These are phyloP conservation scores for Salvia hispanica DNA, from an alignment of 257 asterid species.

Conservation along the genomic window DNA sequence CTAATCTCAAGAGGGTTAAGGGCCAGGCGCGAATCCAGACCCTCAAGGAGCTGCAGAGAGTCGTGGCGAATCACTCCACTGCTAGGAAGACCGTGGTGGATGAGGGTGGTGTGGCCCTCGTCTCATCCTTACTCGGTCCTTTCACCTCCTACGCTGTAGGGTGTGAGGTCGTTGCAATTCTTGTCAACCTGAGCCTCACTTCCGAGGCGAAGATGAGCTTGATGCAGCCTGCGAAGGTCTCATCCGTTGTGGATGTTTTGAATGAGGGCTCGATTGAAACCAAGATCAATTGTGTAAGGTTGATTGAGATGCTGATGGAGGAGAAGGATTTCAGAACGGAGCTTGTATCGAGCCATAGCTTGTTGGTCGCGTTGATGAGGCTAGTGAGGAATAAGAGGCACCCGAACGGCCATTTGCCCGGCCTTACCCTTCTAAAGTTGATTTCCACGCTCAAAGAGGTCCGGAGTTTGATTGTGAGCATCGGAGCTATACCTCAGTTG, in stretches of 20 bases:
- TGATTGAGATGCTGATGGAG: constrained; percentile 58
- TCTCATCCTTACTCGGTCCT: constrained; percentile 63
- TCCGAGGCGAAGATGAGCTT: constrained; percentile 49
- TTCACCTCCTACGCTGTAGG: constrained; percentile 74
- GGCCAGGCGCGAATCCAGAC: constrained; percentile 68
- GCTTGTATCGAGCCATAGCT: constrained; percentile 61
- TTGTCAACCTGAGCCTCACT: constrained; percentile 60
- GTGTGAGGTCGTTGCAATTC: constrained; percentile 61
- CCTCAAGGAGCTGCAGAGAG: constrained; percentile 57
- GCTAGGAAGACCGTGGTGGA: constrained; percentile 59
- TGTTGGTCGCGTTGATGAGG: constrained; percentile 71
- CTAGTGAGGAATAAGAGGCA: constrained; percentile 63
- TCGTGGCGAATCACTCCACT: constrained; percentile 49
- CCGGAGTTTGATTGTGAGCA: constrained; percentile 51
- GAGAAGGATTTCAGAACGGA: constrained; percentile 54
- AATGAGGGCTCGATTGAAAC: constrained; percentile 79
- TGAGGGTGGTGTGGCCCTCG: constrained; percentile 54
- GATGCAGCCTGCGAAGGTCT: constrained; percentile 70
- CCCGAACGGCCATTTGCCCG: constrained; percentile 37
- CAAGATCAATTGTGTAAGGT: constrained; percentile 61
- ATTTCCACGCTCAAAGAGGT: constrained; percentile 45
- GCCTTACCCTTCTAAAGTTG: constrained; percentile 53
- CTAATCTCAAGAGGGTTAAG: constrained; percentile 64
- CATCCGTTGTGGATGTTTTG: constrained; percentile 63
- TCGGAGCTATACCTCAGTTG: constrained; percentile 64